Evolutionary conservation across 108 stramenopile genomes (phyloP), one percentile per base, ranked within the genome.

Genomic region (Poteriospumella lacustris): DNA sequence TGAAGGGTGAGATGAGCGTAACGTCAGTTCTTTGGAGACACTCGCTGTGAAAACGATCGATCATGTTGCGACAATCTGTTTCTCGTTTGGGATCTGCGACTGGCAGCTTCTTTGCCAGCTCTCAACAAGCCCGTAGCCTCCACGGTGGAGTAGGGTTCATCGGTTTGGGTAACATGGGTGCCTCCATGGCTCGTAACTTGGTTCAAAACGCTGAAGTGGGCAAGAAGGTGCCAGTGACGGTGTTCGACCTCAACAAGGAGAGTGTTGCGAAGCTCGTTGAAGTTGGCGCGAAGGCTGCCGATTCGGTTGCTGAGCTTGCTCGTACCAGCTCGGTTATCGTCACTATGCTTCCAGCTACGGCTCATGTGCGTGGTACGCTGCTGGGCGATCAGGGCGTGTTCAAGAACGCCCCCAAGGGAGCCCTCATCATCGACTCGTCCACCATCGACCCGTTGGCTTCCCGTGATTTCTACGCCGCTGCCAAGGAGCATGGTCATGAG

Each of bases 161-260:
- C 39, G 95, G 95, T 41, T 85, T 96, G 39, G 95, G 95, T 1
- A 93, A 94, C 76, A 96, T 96, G 95, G 94, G 95, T 0, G 81
- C 83, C 29, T 87, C 81, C 52, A 96, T 96, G 95, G 89, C 88
- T 2, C 52, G 75, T 26, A 96, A 93, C 82, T 78, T 89, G 77
- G 43, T 93, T 19, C 75, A 84, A 39, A 82, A 72, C 36, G 81
- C 75, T 26, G 41, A 78, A 29, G 36, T 33, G 5, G 36, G 36
- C 12, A 64, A 64, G 31, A 5, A 9, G 9, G 28, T 24, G 29
- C 12, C 47, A 19, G 80, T 89, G n/a, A 28, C 43, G 1, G 87
- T 64, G 33, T 89, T 81, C 77, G 90, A 89, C 82, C 39, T 81
- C 3, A 78, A 72, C 44, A 33, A 47, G 36, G 42, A 15, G 1